Percentiles rank a stretch among this genome's conserved stretches.
Conservation (phyloP, 148 eudicot genomes). For the Chenopodium album region DNA sequence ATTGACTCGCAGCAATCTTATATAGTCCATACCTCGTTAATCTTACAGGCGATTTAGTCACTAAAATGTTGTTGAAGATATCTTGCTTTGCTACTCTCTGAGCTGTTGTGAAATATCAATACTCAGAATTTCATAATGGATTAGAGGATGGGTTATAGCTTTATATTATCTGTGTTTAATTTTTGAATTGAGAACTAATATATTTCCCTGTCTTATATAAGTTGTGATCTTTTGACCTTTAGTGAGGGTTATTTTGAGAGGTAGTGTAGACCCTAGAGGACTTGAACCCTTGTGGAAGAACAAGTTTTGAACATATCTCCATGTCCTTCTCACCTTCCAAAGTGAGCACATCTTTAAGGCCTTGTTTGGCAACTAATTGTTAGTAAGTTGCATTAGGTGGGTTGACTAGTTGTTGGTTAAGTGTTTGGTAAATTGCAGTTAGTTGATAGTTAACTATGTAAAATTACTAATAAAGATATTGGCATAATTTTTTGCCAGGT, state of each 20-base stretch:
- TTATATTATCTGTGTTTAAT: neutral
- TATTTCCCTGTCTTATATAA: neutral
- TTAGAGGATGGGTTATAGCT: neutral
- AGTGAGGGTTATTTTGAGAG: neutral
- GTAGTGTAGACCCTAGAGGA: neutral
- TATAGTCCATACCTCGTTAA: neutral
- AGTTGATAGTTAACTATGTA: too few relatives aligned
- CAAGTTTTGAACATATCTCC: neutral
- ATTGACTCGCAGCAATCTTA: neutral
- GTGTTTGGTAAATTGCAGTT: too few relatives aligned
- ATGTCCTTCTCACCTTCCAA: too few relatives aligned
- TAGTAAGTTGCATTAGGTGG: too few relatives aligned
- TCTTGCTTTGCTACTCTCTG: neutral
- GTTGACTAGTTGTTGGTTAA: too few relatives aligned
- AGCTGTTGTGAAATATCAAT: neutral
- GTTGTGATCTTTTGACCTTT: neutral
- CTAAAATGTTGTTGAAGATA: neutral
- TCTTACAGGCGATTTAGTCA: neutral
- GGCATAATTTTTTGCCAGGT: too few relatives aligned
- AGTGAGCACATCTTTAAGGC: too few relatives aligned
- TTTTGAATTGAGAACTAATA: neutral
- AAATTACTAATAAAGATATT: too few relatives aligned
- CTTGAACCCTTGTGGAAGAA: neutral
- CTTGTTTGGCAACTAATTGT: too few relatives aligned
- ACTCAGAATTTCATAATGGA: neutral